phyloP scores from a whole-genome alignment of 2,329 filamentous ascomycete genomes.

The Boeremia lycopersici region DNA sequence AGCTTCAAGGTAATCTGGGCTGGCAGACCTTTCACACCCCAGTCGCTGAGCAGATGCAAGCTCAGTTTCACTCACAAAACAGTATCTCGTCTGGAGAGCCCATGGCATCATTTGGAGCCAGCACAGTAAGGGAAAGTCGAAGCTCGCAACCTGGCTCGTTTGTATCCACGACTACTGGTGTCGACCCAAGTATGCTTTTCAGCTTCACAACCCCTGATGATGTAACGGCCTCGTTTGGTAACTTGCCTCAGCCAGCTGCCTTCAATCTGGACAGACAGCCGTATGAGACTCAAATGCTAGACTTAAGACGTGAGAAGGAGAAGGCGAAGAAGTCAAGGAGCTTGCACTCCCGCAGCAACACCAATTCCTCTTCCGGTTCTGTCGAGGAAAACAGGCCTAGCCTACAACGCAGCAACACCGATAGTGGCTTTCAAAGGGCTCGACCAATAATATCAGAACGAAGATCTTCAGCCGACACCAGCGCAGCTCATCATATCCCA shows the following conservation, averaged over 20 bases:
- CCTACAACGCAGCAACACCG: slow-evolving; percentile 55
- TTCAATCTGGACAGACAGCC: slow-evolving; percentile 39
- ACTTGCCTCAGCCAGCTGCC: slow-evolving; percentile 27
- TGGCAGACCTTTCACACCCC: slow-evolving; percentile 44
- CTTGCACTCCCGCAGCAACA: slow-evolving; percentile 50
- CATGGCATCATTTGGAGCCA: slow-evolving; percentile 30
- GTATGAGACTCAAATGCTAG: slow-evolving; percentile 47
- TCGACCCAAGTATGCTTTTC: slow-evolving; percentile 56
- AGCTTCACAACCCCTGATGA: slow-evolving; percentile 46
- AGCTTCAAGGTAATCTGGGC: slow-evolving; percentile 35
- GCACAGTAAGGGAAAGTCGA: slow-evolving; percentile 24
- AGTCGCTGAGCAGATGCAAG: slow-evolving; percentile 37
- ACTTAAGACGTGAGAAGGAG: slow-evolving; percentile 45
- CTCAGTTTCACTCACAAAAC: slow-evolving; percentile 43
- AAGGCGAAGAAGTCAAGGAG: slow-evolving; percentile 37
- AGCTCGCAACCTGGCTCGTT: slow-evolving; percentile 40
- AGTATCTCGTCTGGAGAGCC: slow-evolving; percentile 34
- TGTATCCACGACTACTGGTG: slow-evolving; percentile 47
- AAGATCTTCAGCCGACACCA: slow-evolving; percentile 27
- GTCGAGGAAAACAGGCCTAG: slow-evolving; percentile 38
- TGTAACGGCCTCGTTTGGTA: slow-evolving; percentile 37
- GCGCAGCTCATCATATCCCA: slow-evolving; percentile 41
- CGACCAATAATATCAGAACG: slow-evolving; percentile 40
- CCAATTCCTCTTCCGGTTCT: slow-evolving; percentile 47
- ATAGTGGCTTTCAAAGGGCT: slow-evolving; percentile 46